phyloP scores from a whole-genome alignment of 2,329 filamentous ascomycete genomes.

The Sporothrix inflata region DNA sequence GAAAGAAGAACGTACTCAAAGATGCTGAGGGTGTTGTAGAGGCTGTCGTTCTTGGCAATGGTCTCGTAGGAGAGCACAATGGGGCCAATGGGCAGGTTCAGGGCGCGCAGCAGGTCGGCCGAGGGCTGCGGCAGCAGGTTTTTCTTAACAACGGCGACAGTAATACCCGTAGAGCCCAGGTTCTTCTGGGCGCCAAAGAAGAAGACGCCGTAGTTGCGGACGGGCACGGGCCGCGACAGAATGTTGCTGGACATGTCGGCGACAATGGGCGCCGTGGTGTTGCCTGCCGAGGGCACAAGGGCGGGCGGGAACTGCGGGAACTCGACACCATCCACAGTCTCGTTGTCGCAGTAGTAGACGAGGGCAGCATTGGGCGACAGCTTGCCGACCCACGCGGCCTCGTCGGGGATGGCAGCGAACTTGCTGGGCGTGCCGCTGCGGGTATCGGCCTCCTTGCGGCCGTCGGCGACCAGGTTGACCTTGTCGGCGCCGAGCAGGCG shows the following conservation, averaged over 20 bases:
- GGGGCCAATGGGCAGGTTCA: constrained; percentile 77
- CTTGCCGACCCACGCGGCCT: constrained; percentile 67
- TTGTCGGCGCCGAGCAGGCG: constrained; percentile 76
- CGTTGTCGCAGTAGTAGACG: constrained; percentile 91
- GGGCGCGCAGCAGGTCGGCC: constrained; percentile 68
- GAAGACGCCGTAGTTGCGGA: constrained; percentile 78
- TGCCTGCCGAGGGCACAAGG: constrained; percentile 59
- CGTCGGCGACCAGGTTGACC: constrained; percentile 68
- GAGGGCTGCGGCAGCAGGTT: constrained; percentile 74
- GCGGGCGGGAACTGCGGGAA: constrained; percentile 73
- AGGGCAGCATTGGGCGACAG: constrained; percentile 70
- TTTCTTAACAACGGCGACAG: constrained; percentile 84
- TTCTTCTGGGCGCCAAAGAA: constrained; percentile 98
- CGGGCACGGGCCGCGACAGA: constrained; percentile 75
- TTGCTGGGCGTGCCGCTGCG: constrained; percentile 67
- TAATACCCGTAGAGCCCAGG: constrained; percentile 81
- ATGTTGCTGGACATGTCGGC: constrained; percentile 97
- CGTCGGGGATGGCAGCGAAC: constrained; percentile 80
- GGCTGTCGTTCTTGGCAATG: constrained; percentile 87
- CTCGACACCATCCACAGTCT: constrained; percentile 92
- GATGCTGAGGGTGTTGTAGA: constrained; percentile 95
- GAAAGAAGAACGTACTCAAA: constrained; percentile 67
- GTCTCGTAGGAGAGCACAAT: constrained; percentile 81
- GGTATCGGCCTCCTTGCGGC: constrained; percentile 25
- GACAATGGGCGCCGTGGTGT: constrained; percentile 71